Evolutionary conservation across 2,329 filamentous ascomycete species (phyloP).

Genomic region (Fusarium armeniacum): DNA sequence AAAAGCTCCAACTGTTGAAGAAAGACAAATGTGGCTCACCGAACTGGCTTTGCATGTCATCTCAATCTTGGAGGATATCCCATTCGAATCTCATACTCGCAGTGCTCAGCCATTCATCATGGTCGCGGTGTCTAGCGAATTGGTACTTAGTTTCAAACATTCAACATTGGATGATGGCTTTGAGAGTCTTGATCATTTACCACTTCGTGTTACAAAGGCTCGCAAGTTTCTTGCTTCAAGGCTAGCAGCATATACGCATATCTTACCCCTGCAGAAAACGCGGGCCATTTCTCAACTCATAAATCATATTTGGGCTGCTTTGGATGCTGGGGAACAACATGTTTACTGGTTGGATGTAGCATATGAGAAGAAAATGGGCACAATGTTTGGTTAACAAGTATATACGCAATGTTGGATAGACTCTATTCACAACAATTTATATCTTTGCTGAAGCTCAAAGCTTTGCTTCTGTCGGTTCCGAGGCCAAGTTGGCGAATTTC

Average conservation of each 20-base stretch:
- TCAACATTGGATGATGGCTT: neutral
- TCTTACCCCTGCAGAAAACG: constrained; percentile 8
- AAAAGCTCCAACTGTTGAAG: neutral
- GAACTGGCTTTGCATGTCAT: neutral
- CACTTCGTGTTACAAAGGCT: neutral
- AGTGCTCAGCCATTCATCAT: constrained; percentile 21
- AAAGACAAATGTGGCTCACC: constrained; percentile 9
- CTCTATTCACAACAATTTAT: neutral
- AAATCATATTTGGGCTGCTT: constrained; percentile 13
- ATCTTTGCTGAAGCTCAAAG: accelerated
- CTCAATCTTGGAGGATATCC: neutral
- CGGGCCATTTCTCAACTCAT: constrained; percentile 8
- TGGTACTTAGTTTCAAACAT: neutral
- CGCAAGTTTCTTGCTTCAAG: constrained; percentile 9
- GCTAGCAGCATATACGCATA: constrained; percentile 13
- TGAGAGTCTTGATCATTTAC: neutral
- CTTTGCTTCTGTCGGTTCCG: neutral
- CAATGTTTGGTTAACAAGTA: constrained; percentile 7
- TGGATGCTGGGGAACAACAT: constrained; percentile 2
- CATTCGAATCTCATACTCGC: constrained; percentile 19
- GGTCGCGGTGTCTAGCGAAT: constrained; percentile 14
- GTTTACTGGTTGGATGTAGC: constrained; percentile 19
- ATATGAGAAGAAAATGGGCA: constrained; percentile 17
- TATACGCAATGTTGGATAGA: neutral
- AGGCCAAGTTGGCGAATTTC: neutral